Evolutionary conservation across 768 basidiomycete species (phyloP).

Genomic region (Gymnopilus dilepis): DNA sequence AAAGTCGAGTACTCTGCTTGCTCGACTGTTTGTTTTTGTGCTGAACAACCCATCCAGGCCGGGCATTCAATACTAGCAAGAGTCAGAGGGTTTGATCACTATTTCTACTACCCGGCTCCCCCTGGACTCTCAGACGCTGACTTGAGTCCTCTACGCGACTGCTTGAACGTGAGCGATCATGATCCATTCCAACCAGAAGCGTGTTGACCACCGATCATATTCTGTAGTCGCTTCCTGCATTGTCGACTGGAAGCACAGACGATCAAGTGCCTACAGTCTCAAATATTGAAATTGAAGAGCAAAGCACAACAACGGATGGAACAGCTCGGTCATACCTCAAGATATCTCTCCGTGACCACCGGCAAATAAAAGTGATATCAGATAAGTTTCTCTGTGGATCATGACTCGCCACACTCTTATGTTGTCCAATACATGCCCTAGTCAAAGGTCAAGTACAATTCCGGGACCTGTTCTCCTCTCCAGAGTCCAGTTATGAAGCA

Average conservation of each 20-base stretch:
- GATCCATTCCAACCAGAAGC: not conserved
- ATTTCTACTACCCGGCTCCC: conserved; percentile 89
- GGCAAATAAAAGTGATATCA: conserved; percentile 76
- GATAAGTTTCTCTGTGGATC: conserved; percentile 57
- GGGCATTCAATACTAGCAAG: conserved; percentile 89
- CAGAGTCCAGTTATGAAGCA: conserved; percentile 80
- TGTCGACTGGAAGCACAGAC: not conserved
- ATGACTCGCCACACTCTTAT: conserved; percentile 5
- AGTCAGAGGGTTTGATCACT: conserved; percentile 81
- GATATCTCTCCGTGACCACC: conserved; percentile 71
- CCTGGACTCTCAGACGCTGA: conserved; percentile 74
- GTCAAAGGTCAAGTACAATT: conserved; percentile 73
- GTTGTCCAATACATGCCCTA: conserved; percentile 51
- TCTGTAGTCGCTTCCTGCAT: not conserved
- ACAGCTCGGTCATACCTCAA: conserved; percentile 77
- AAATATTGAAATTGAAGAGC: conserved; percentile 58
- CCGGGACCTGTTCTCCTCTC: conserved; percentile 54
- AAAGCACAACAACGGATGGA: conserved; percentile 80
- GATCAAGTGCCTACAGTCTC: conserved; percentile 39
- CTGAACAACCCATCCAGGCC: conserved; percentile 42
- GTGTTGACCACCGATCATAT: not conserved
- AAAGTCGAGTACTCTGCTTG: conserved; percentile 25
- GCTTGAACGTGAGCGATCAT: conserved; percentile 69
- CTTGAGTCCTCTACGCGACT: conserved; percentile 57
- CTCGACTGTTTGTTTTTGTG: not conserved